Conservation (phyloP, 1,139 yeast genomes). For the Candida sp. region DNA sequence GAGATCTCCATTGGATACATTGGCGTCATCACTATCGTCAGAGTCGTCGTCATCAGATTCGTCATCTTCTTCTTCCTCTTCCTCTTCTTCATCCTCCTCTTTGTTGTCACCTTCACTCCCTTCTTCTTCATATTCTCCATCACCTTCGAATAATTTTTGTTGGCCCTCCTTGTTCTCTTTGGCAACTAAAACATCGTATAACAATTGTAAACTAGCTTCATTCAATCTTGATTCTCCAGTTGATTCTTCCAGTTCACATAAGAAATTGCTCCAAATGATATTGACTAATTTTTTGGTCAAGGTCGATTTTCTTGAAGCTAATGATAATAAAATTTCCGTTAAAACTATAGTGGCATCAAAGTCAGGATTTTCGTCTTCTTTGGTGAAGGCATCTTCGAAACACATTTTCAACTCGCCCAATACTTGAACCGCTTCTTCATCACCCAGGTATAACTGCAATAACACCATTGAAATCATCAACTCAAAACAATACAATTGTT, state of each 20-base stretch:
- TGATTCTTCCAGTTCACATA: conserved; percentile 28
- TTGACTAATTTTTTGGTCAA: conserved; percentile 69
- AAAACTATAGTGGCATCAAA: conserved; percentile 55
- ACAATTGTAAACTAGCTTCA: conserved; percentile 48
- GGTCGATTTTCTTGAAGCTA: conserved; percentile 69
- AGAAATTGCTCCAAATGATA: conserved; percentile 68
- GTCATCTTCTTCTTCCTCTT: conserved; percentile 30
- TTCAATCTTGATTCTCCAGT: conserved; percentile 30
- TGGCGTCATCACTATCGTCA: conserved; percentile 16
- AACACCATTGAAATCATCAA: conserved; percentile 74
- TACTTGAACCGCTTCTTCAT: conserved; percentile 73
- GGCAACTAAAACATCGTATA: conserved; percentile 67
- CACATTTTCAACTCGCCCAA: conserved; percentile 67
- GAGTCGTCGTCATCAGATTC: conserved; percentile 29
- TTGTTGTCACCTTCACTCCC: conserved; percentile 19
- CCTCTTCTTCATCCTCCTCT: conserved; percentile 29
- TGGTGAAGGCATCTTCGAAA: conserved; percentile 36
- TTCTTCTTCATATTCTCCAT: conserved; percentile 42
- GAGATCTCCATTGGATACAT: conserved; percentile 18
- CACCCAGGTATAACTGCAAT: conserved; percentile 76
- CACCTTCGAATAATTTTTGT: conserved; percentile 67
- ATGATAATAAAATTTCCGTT: conserved; percentile 76
- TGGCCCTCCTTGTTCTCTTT: conserved; percentile 87
- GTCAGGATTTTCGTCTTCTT: conserved; percentile 18
- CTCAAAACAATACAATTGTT: conserved; percentile 51